Evolutionary conservation across 768 basidiomycete genomes (phyloP).

Genomic region (Tricholoma flavovirens): DNA sequence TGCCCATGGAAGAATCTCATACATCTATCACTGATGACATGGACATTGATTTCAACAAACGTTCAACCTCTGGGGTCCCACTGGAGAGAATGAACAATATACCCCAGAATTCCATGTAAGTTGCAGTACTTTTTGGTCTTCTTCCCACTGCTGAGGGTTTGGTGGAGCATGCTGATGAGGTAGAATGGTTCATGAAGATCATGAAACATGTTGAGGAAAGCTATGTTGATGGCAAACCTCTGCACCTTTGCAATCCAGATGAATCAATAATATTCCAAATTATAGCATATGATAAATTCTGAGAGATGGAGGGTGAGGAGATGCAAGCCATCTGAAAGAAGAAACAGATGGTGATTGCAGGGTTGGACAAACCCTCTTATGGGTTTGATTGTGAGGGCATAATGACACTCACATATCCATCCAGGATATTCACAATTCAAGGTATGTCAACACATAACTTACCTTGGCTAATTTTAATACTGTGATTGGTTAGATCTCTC

Average conservation of each 20-base stretch:
- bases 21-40: no score
- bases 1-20: no score
- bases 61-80: neutral
- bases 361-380: neutral
- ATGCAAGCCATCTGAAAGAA: neutral
- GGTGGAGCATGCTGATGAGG: neutral
- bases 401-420: neutral
- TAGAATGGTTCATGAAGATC: neutral
- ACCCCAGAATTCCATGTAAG: neutral
- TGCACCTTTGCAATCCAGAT: neutral
- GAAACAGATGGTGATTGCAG: neutral
- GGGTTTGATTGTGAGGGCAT: neutral
- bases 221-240: neutral
- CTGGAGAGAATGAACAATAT: neutral
- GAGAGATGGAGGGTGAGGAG: neutral
- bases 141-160: neutral
- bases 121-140: neutral
- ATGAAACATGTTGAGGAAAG: neutral
- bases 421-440: neutral
- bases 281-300: neutral
- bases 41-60: neutral
- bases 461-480: no score
- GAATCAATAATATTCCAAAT: neutral
- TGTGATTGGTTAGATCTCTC: no score
- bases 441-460: neutral